These are phyloP conservation scores for Cyclotella cryptica DNA, from an alignment of 108 stramenopile genomes.

Conservation along the genomic window DNA sequence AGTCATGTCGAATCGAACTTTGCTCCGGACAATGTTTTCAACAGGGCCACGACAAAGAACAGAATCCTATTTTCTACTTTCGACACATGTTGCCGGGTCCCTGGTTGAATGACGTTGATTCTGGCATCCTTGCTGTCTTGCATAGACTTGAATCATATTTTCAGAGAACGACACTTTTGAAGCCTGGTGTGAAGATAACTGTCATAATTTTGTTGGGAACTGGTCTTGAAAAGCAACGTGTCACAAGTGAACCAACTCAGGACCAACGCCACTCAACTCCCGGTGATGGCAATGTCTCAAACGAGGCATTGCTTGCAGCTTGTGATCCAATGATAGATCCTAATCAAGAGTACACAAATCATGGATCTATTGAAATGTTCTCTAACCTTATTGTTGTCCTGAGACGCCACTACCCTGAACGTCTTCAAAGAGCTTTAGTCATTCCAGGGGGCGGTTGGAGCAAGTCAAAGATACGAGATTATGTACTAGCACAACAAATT, in stretches of 20 bases:
- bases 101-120: constrained; percentile 68
- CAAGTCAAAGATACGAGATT: constrained; percentile 28
- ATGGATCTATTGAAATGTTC: constrained; percentile 59
- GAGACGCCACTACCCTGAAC: constrained; percentile 70
- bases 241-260: not conserved
- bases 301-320: not conserved
- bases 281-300: constrained; percentile 8
- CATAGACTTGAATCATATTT: constrained; percentile 67
- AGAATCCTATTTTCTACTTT: constrained; percentile 79
- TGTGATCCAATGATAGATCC: constrained; percentile 47
- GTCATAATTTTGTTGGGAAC: constrained; percentile 60
- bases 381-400: constrained; percentile 45
- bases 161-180: constrained; percentile 11
- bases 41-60: constrained; percentile 60
- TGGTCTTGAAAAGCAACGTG: constrained; percentile 20
- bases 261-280: not conserved
- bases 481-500: constrained; percentile 29
- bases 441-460: constrained; percentile 53
- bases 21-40: constrained; percentile 79
- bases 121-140: constrained; percentile 59
- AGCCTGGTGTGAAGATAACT: constrained; percentile 56
- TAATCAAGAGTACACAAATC: constrained; percentile 56
- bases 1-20: constrained; percentile 69
- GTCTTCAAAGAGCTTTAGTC: constrained; percentile 57
- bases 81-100: constrained; percentile 69